A percentile compares a stretch with the other conserved stretches of the same genome.
Evolutionary conservation across 164 flowering plant genomes (phyloP).

Genomic region (Stephania japonica): DNA sequence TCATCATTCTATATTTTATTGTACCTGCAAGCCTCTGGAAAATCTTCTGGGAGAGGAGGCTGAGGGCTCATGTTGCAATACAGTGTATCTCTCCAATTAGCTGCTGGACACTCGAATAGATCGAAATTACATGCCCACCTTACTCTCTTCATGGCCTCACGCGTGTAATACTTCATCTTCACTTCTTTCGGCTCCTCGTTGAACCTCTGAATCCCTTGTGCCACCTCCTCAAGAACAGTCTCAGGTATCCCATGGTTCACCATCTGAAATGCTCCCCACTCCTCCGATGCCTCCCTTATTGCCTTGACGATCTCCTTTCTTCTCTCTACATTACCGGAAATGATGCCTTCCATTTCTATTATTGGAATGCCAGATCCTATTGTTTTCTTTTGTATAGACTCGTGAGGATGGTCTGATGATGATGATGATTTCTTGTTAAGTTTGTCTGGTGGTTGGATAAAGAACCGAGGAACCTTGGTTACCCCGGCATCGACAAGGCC

Average conservation of each 20-base stretch:
- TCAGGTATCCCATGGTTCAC: slow-evolving; percentile 4
- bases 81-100: slow-evolving; percentile 4
- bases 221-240: background rate
- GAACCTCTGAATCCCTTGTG: background rate
- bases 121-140: background rate
- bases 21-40: slow-evolving; percentile 3
- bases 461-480: background rate
- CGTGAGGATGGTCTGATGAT: background rate
- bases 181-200: background rate
- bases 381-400: background rate
- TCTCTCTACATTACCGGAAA: background rate
- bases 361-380: background rate
- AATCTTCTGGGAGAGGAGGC: background rate
- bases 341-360: background rate
- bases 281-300: slow-evolving; percentile 5
- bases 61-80: background rate
- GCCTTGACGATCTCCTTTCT: background rate
- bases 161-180: slow-evolving; percentile 4
- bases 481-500: background rate
- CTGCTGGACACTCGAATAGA: background rate
- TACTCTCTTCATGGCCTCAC: slow-evolving; percentile 1
- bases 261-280: slow-evolving; percentile 9
- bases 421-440: background rate
- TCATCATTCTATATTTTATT: background rate
- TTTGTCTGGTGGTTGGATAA: slow-evolving; percentile 1